Evolutionary conservation across 2,329 filamentous ascomycete species (phyloP).

Genomic region (Fusarium verticillioides): DNA sequence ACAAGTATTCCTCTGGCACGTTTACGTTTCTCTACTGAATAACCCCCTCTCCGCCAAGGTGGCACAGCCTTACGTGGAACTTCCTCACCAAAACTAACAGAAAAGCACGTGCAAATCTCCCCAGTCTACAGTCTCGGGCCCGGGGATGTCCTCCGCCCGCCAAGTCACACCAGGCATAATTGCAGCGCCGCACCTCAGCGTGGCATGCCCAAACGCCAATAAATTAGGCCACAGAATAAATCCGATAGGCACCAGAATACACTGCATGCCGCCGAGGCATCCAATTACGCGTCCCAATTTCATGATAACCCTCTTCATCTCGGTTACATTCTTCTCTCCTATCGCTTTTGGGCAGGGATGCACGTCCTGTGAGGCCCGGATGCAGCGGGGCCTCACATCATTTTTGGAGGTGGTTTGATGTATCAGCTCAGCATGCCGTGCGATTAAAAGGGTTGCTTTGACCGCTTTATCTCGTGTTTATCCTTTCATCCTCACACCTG

Average conservation of each 20-base stretch:
- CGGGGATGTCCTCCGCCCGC: neutral
- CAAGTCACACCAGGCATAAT: neutral
- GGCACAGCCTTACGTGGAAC: neutral
- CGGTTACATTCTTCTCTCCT: neutral
- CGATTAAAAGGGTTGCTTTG: conserved; percentile 15
- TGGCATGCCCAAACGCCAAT: conserved; percentile 31
- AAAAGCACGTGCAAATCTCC: neutral
- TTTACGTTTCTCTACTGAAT: too few species aligned
- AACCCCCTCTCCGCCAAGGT: neutral
- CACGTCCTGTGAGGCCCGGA: conserved; percentile 21
- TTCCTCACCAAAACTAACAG: neutral
- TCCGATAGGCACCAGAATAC: conserved; percentile 3
- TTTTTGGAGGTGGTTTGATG: conserved; percentile 32
- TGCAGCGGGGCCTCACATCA: conserved; percentile 10
- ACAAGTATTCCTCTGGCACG: neutral
- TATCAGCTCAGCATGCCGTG: neutral
- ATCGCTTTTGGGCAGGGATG: conserved; percentile 10
- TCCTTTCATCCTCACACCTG: neutral
- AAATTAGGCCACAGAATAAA: conserved; percentile 13
- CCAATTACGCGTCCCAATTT: conserved; percentile 17
- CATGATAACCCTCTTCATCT: neutral
- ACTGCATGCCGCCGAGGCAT: neutral
- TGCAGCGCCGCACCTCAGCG: neutral
- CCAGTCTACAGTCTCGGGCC: neutral
- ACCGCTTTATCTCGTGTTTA: conserved; percentile 27